Percentiles rank a stretch among this genome's conserved stretches.
These are phyloP conservation scores for Toxoplasma gondii DNA, from an alignment of 169 alveolate genomes.

Conservation along the genomic window DNA sequence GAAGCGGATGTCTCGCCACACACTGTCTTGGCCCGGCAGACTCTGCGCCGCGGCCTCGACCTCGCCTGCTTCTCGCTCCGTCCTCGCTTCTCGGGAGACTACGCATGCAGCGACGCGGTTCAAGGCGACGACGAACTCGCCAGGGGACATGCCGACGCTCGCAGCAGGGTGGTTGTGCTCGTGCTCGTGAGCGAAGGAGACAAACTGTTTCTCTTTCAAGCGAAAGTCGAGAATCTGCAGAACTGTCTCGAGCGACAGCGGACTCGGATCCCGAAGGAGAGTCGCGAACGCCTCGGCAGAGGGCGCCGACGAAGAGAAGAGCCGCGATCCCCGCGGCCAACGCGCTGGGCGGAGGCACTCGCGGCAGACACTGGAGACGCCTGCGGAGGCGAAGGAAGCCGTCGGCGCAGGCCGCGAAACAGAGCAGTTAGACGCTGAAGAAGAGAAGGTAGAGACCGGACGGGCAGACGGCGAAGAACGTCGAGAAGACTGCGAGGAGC, in stretches of 20 bases:
- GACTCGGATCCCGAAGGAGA: neutral
- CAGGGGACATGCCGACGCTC: neutral
- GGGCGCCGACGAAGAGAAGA: neutral
- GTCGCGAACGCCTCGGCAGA: neutral
- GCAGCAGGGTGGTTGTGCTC: constrained; percentile 1
- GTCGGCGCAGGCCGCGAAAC: neutral
- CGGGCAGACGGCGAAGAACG: neutral
- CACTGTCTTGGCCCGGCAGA: neutral
- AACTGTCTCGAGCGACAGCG: neutral
- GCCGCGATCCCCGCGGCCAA: neutral
- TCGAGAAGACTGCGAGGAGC: neutral
- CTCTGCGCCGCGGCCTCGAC: neutral
- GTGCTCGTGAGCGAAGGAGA: constrained; percentile 22
- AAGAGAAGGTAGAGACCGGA: neutral
- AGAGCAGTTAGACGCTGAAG: neutral
- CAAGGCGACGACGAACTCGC: constrained; percentile 3
- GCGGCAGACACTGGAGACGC: neutral
- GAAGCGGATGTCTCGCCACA: neutral
- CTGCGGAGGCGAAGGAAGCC: neutral
- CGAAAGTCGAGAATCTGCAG: neutral
- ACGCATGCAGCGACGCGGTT: neutral
- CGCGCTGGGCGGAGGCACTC: neutral
- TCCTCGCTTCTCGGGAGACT: neutral
- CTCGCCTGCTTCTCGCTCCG: neutral
- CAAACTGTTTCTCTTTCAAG: constrained; percentile 3